A percentile compares a stretch with the other conserved stretches of the same genome.
phyloP scores from a whole-genome alignment of 352 stramenopile genomes.

The Globisporangium alternatum region DNA sequence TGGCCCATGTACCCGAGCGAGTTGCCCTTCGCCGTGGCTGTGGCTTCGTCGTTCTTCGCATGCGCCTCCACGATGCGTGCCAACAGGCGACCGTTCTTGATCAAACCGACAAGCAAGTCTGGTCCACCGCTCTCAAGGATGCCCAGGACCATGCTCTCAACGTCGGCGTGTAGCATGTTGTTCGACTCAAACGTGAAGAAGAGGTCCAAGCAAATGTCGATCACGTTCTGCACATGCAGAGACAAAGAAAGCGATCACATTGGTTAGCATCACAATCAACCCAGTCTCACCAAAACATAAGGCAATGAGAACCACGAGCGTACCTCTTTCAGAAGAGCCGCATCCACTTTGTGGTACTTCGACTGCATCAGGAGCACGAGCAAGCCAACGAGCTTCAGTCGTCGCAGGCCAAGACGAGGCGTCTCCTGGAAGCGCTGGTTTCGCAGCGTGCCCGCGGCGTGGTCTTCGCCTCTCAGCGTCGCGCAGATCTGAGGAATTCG shows the following conservation, averaged over 20 bases:
- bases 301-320: not conserved
- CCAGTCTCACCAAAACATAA: not conserved
- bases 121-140: slow-evolving; percentile 79
- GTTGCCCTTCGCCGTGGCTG: slow-evolving; percentile 52
- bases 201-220: slow-evolving; percentile 74
- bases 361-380: slow-evolving; percentile 80
- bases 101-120: slow-evolving; percentile 69
- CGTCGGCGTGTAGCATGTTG: slow-evolving; percentile 85
- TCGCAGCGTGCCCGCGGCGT: slow-evolving; percentile 60
- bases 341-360: slow-evolving; percentile 81
- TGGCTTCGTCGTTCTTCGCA: slow-evolving; percentile 72
- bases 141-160: slow-evolving; percentile 84
- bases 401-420: slow-evolving; percentile 66
- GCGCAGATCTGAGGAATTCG: slow-evolving; percentile 63
- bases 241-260: not conserved
- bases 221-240: slow-evolving; percentile 33
- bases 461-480: slow-evolving; percentile 56
- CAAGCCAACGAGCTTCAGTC: slow-evolving; percentile 78
- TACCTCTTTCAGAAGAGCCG: slow-evolving; percentile 53
- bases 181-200: slow-evolving; percentile 88
- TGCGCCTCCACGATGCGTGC: slow-evolving; percentile 74
- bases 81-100: slow-evolving; percentile 71
- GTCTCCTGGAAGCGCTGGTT: slow-evolving; percentile 78
- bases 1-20: slow-evolving; percentile 81
- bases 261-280: not conserved